Conservation (phyloP, 495 filamentous ascomycete genomes). For the Hypoxylon intermedium region DNA sequence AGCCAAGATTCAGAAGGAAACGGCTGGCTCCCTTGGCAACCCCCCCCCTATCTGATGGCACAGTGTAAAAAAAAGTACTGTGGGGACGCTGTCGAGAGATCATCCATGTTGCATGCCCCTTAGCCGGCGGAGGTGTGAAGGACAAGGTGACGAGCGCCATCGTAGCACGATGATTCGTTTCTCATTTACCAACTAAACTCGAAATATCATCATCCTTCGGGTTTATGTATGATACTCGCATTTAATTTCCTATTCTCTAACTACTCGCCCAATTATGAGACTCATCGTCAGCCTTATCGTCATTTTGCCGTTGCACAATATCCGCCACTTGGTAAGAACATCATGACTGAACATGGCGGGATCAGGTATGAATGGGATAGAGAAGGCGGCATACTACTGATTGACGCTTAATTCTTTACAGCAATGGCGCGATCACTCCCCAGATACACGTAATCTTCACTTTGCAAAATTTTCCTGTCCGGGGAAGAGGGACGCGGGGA, state of each 20-base stretch:
- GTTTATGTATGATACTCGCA: background rate
- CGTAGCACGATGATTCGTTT: slow-evolving; percentile 12
- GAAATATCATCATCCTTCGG: background rate
- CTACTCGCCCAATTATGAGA: slow-evolving; percentile 1
- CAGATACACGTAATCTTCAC: slow-evolving; percentile 15
- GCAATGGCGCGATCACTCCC: slow-evolving; percentile 5
- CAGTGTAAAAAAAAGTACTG: background rate
- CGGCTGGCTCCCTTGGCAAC: background rate
- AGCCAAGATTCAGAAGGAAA: background rate
- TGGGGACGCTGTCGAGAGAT: background rate
- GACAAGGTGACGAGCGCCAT: background rate
- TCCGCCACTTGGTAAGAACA: background rate
- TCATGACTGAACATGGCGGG: background rate
- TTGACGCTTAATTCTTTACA: background rate
- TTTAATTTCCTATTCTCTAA: slow-evolving; percentile 5
- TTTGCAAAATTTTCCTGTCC: background rate
- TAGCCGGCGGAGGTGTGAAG: too few relatives aligned
- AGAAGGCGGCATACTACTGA: background rate
- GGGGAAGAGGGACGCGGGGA: slow-evolving; percentile 7
- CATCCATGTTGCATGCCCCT: slow-evolving; percentile 2
- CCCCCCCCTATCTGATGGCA: background rate
- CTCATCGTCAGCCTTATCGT: slow-evolving; percentile 10
- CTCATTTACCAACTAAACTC: slow-evolving; percentile 7
- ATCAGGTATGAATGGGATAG: background rate
- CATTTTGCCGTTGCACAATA: background rate